Conservation (phyloP, 202 grass and related monocot genomes). For the Saccharum hybrid region DNA sequence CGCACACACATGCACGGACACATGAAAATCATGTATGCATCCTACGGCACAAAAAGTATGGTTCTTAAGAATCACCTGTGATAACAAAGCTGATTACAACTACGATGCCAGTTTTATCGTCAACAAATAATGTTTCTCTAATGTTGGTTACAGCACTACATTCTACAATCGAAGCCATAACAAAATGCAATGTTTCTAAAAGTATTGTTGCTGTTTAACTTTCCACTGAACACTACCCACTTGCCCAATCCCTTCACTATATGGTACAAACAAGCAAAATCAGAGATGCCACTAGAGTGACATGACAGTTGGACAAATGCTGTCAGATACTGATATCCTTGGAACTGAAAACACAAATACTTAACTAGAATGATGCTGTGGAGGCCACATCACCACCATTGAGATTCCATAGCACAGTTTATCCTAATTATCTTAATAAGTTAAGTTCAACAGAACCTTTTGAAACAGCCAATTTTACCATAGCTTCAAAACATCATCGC, state of each 20-base stretch:
- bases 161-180: not conserved
- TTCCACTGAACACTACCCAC: not conserved
- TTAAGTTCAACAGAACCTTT: not conserved
- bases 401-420: not conserved
- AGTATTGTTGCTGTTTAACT: not conserved
- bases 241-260: not conserved
- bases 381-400: not conserved
- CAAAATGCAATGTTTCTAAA: not conserved
- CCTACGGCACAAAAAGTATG: not conserved
- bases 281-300: not conserved
- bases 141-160: not conserved
- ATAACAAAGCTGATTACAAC: not conserved
- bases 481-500: not conserved
- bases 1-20: not conserved
- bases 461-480: not conserved
- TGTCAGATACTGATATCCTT: not conserved
- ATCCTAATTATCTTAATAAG: constrained; percentile 8
- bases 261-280: not conserved
- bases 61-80: not conserved
- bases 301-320: not conserved
- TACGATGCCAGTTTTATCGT: not conserved
- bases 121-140: not conserved
- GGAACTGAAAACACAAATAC: not conserved
- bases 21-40: constrained; percentile 2
- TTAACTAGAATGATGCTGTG: not conserved